These are phyloP conservation scores for Rhizodiscina lignyota DNA, from an alignment of 495 filamentous ascomycete genomes.

Conservation along the genomic window DNA sequence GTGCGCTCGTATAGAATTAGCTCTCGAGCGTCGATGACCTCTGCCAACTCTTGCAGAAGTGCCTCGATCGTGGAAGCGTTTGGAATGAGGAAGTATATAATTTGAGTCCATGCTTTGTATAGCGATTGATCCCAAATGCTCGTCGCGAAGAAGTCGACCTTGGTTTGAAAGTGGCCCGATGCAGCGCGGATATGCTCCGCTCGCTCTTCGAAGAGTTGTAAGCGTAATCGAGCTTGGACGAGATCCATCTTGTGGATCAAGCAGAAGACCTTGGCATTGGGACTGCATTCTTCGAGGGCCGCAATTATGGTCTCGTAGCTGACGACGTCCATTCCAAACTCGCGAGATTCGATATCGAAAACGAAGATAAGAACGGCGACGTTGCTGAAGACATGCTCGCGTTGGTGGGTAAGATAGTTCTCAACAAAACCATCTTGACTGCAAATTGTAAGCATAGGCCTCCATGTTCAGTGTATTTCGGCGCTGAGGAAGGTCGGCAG, in stretches of 20 bases:
- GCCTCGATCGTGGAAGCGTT: conserved; percentile 81
- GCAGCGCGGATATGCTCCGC: conserved; percentile 54
- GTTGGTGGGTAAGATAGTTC: conserved; percentile 87
- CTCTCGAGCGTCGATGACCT: conserved; percentile 79
- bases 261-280: conserved; percentile 71
- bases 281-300: conserved; percentile 71
- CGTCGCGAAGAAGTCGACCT: conserved; percentile 57
- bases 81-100: conserved; percentile 90
- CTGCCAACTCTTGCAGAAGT: conserved; percentile 60
- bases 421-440: conserved; percentile 98
- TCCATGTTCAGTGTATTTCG: conserved; percentile 1
- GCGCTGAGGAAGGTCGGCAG: too few species aligned
- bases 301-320: conserved; percentile 76
- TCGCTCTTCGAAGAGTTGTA: conserved; percentile 66
- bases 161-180: conserved; percentile 51
- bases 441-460: conserved; percentile 1
- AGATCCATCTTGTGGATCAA: conserved; percentile 98
- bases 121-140: conserved; percentile 97
- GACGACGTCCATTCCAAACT: conserved; percentile 77
- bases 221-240: conserved; percentile 62
- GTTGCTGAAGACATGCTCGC: conserved; percentile 86
- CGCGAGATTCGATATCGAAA: conserved; percentile 92
- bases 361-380: conserved; percentile 98
- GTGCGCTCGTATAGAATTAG: conserved; percentile 90
- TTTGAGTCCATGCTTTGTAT: conserved; percentile 96